Conservation (phyloP, 1,139 yeast species). For the Hanseniaspora sp. region DNA sequence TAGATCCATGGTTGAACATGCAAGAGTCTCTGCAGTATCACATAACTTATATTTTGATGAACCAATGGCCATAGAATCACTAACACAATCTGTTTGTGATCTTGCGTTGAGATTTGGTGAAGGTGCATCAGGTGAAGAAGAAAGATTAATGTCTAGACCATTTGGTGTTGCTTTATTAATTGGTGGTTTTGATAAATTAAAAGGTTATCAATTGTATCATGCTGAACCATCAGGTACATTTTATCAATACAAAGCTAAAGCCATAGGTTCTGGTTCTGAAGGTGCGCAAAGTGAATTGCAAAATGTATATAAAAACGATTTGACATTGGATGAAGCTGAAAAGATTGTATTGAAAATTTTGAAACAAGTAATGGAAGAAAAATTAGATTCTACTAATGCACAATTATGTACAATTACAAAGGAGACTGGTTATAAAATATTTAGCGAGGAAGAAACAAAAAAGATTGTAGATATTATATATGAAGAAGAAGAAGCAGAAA, state of each 20-base stretch:
- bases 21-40: conserved; percentile 80
- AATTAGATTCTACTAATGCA: conserved; percentile 87
- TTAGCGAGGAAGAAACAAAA: conserved; percentile 73
- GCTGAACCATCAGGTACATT: conserved; percentile 99
- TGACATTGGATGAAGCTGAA: conserved; percentile 93
- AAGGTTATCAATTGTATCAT: conserved; percentile 92
- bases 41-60: conserved; percentile 89
- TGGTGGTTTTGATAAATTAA: conserved; percentile 86
- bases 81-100: conserved; percentile 95
- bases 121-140: conserved; percentile 87
- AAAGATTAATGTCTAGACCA: conserved; percentile 95
- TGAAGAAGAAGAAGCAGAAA: conserved; percentile 44
- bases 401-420: conserved; percentile 88
- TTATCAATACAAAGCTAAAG: conserved; percentile 94
- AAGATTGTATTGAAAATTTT: conserved; percentile 75
- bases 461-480: conserved; percentile 65
- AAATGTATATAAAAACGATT: conserved; percentile 88
- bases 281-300: conserved; percentile 98
- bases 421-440: conserved; percentile 77
- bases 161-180: conserved; percentile 95
- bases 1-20: conserved; percentile 96
- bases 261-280: conserved; percentile 97
- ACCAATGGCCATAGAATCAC: conserved; percentile 80
- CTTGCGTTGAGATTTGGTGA: conserved; percentile 95
- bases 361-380: conserved; percentile 98